These are phyloP conservation scores for Pistacia integerrima DNA, from an alignment of 345 rosid genomes.

Conservation along the genomic window DNA sequence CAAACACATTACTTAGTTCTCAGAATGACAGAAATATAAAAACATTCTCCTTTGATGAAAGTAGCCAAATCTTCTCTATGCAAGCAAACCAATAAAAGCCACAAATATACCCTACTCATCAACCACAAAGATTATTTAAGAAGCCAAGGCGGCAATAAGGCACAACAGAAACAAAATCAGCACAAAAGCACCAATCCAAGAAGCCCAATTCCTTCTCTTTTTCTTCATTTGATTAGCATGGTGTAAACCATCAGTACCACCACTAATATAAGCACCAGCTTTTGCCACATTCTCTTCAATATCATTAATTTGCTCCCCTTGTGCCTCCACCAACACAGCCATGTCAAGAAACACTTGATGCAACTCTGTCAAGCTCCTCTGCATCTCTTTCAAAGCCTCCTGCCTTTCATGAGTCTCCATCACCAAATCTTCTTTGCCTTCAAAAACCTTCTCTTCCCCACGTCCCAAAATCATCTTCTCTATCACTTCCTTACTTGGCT, in stretches of 20 bases:
- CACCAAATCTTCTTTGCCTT: constrained; percentile 32
- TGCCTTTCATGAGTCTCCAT: constrained; percentile 33
- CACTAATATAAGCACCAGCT: constrained; percentile 19
- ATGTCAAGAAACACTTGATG: constrained; percentile 35
- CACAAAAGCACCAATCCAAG: constrained; percentile 19
- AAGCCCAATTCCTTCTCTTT: constrained; percentile 21
- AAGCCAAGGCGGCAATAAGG: constrained; percentile 17
- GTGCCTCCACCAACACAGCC: constrained; percentile 32
- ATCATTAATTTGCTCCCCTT: constrained; percentile 26
- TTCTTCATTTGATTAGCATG: constrained; percentile 32
- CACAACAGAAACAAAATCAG: constrained; percentile 9
- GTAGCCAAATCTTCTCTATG: neutral
- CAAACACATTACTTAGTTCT: too few relatives aligned
- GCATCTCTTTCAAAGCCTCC: constrained; percentile 33
- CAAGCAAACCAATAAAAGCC: neutral
- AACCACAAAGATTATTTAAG: neutral
- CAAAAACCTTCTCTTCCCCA: constrained; percentile 22
- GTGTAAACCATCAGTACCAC: constrained; percentile 23
- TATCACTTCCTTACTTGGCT: constrained; percentile 27
- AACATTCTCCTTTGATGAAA: neutral
- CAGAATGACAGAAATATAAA: neutral
- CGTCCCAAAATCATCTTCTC: constrained; percentile 28
- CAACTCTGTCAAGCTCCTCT: constrained; percentile 34
- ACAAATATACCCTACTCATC: neutral
- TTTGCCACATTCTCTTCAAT: constrained; percentile 29